Base-by-base conservation (phyloP, 768 basidiomycete genomes). In the Auriscalpium microsporum region DNA sequence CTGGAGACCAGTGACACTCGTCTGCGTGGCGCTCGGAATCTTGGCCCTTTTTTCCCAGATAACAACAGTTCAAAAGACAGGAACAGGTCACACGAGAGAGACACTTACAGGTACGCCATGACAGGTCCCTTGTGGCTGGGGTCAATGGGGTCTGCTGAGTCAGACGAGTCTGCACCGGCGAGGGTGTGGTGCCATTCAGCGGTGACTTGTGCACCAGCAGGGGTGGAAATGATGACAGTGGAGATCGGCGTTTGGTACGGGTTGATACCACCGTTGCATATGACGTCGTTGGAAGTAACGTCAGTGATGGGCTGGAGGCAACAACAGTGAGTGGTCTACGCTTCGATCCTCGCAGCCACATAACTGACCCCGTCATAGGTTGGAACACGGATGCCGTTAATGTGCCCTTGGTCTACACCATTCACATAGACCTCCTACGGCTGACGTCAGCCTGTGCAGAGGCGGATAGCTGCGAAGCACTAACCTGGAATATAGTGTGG, bases 201-300 rank as follows among this genome's bases (percentile, higher is more conserved):
- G 10, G 78, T 78, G 17, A 82, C 73, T 54, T 70, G 69, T 7
- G 78, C 69, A 17, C 81, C 80, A 57, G 80, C 81, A 0, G 80
- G 69, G 10, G 79, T 77, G 14, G 69, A 67, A 61, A 82, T 78
- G 38, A 79, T 63, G 1, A 68, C 67, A 21, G 64, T 65, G 4
- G 77, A 79, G 13, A 79, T 63, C 9, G 78, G 78, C 55, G 71
- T 68, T 50, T 73, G 72, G 64, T 78, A 79, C 1, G 78, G 79
- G 63, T 80, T 81, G 60, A 78, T 78, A 11, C 79, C 80, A 21
- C 80, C 79, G 50, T 83, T 83, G 73, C 81, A 82, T 55, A 81
- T 82, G 47, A 77, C 19, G 51, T 72, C 76, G 66, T 79, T 79
- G 0, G 78, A 79, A 8, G 73, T 78, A 11, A 82, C 79, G 62